Percentiles rank a stretch among this genome's conserved stretches.
Evolutionary conservation across 495 filamentous ascomycete genomes (phyloP).

Genomic region (Neurospora pannonica): DNA sequence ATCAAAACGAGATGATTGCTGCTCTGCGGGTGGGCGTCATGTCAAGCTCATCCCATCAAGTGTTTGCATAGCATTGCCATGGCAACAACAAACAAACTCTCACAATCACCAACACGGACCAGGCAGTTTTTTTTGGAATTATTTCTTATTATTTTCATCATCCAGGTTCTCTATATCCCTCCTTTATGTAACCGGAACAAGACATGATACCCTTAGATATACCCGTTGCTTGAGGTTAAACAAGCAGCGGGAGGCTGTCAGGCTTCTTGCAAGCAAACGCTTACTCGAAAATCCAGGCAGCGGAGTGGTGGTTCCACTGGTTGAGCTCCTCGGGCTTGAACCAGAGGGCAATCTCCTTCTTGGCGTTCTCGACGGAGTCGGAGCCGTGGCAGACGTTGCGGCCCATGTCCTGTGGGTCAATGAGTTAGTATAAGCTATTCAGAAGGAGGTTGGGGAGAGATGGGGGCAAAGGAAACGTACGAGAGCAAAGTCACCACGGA

Average conservation of each 20-base stretch:
- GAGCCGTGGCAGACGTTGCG: conserved; percentile 99
- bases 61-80: neutral
- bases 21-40: neutral
- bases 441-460: neutral
- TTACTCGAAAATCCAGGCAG: conserved; percentile 96
- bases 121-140: neutral
- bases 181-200: neutral
- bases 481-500: conserved; percentile 66
- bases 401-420: conserved; percentile 53
- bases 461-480: conserved; percentile 6
- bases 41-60: neutral
- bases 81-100: neutral
- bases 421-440: conserved; percentile 1
- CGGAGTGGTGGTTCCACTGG: conserved; percentile 66
- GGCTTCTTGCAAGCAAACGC: neutral
- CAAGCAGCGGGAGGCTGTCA: neutral
- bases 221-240: neutral
- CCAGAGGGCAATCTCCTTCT: conserved; percentile 99
- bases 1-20: neutral
- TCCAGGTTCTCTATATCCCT: neutral
- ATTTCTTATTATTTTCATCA: neutral
- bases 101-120: neutral
- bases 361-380: conserved; percentile 93
- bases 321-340: conserved; percentile 79
- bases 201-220: neutral